A percentile compares a stretch with the other conserved stretches of the same genome.
These are phyloP conservation scores for Euphrasia confusa DNA, from an alignment of 257 asterid genomes.

Conservation along the genomic window DNA sequence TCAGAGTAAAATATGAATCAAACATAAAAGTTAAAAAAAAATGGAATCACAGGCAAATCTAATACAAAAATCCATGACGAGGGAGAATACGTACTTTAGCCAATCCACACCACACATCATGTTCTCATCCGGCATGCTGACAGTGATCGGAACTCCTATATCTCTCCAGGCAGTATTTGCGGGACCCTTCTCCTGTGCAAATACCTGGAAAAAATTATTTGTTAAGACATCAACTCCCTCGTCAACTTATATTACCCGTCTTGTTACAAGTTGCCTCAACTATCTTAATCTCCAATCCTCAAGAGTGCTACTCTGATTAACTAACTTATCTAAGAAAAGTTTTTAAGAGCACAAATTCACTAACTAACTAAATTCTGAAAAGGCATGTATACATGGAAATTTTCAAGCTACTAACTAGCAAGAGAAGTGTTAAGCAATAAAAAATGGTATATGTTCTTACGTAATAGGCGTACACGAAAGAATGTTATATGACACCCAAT, in stretches of 20 bases:
- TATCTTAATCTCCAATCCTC: no score
- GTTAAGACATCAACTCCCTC: not conserved
- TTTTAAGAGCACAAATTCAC: no score
- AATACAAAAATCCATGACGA: constrained; percentile 3
- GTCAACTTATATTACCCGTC: not conserved
- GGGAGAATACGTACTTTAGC: constrained; percentile 64
- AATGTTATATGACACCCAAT: not conserved
- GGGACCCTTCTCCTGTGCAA: constrained; percentile 74
- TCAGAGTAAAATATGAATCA: not conserved
- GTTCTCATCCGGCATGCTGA: constrained; percentile 39
- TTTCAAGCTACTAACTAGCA: no score
- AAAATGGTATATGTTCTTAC: no score
- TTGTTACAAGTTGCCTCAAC: not conserved
- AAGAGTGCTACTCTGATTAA: no score
- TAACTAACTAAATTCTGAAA: no score
- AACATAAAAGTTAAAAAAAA: not conserved
- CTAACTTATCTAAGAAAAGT: no score
- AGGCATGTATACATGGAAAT: no score
- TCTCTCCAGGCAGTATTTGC: constrained; percentile 56
- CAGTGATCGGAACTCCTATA: constrained; percentile 43
- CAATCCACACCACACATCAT: constrained; percentile 62
- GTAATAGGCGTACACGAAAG: no score
- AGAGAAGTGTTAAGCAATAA: no score
- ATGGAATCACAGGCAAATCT: constrained; percentile 7
- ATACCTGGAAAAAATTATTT: constrained; percentile 46